Conservation (phyloP, 768 basidiomycete species). For the Auriscalpium microsporum region DNA sequence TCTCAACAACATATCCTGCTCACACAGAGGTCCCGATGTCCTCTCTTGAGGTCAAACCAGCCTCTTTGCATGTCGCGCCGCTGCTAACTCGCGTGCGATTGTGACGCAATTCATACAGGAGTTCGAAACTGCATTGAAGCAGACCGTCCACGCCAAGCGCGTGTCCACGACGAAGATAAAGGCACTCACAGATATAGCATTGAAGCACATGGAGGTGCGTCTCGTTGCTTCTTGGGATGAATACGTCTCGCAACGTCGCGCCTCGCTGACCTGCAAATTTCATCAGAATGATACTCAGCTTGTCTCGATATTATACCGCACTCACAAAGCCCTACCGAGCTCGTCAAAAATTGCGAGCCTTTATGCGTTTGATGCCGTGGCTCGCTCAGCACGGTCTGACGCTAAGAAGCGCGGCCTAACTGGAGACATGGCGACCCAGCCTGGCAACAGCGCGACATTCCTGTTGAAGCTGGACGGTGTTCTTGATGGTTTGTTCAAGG, state of each 20-base stretch:
- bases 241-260: not conserved
- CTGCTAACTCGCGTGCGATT: too few relatives aligned
- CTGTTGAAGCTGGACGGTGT: constrained; percentile 85
- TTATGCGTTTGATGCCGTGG: constrained; percentile 90
- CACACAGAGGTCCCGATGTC: too few relatives aligned
- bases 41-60: too few relatives aligned
- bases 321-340: constrained; percentile 69
- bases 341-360: constrained; percentile 76
- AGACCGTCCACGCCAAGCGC: constrained; percentile 75
- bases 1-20: too few relatives aligned
- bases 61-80: too few relatives aligned
- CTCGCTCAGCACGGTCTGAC: constrained; percentile 69
- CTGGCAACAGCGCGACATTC: constrained; percentile 75
- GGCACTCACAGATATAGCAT: constrained; percentile 63
- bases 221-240: not conserved
- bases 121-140: constrained; percentile 74
- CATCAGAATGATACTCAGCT: constrained; percentile 75
- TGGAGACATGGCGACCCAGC: constrained; percentile 44
- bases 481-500: constrained; percentile 81
- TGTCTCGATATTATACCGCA: constrained; percentile 81
- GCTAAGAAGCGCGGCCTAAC: constrained; percentile 56
- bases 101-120: constrained; percentile 36
- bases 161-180: constrained; percentile 84
- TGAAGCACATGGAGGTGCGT: constrained; percentile 72
- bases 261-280: not conserved